Conservation (phyloP, 768 basidiomycete species). For the Termitomyces bulborhizus region DNA sequence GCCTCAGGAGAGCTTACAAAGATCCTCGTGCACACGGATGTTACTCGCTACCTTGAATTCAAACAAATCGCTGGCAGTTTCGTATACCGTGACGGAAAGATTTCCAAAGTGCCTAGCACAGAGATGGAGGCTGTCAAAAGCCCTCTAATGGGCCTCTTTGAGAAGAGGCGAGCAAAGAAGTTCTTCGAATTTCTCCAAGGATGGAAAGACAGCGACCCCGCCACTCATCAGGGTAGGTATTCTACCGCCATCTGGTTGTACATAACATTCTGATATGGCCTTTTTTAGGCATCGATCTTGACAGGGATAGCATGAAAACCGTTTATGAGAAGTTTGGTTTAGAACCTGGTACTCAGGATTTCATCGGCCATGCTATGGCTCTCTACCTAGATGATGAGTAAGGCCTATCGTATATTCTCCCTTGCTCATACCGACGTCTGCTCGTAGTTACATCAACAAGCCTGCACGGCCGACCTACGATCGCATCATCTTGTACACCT, state of each 20-base stretch:
- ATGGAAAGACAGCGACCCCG: conserved; percentile 94
- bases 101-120: conserved; percentile 96
- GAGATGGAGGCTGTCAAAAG: conserved; percentile 96
- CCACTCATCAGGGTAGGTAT: conserved; percentile 83
- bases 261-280: neutral
- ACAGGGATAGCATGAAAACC: conserved; percentile 86
- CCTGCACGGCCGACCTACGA: conserved; percentile 87
- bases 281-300: conserved; percentile 72
- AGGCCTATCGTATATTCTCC: conserved; percentile 23
- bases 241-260: neutral
- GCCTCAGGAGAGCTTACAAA: conserved; percentile 95
- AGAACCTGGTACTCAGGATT: conserved; percentile 96
- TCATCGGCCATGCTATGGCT: conserved; percentile 99
- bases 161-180: conserved; percentile 96
- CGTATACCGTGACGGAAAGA: conserved; percentile 94
- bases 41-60: conserved; percentile 98
- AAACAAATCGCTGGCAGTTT: conserved; percentile 99
- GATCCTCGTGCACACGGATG: conserved; percentile 98
- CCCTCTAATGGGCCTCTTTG: conserved; percentile 97
- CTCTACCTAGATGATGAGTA: conserved; percentile 97
- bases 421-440: neutral
- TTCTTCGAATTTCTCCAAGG: conserved; percentile 96
- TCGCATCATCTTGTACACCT: conserved; percentile 95
- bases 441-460: conserved; percentile 81
- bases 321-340: conserved; percentile 97